A percentile compares a stretch with the other conserved stretches of the same genome.
These are phyloP conservation scores for Syncephalastrum monosporum DNA, from an alignment of 371 early-diverging fungal species.

Conservation along the genomic window DNA sequence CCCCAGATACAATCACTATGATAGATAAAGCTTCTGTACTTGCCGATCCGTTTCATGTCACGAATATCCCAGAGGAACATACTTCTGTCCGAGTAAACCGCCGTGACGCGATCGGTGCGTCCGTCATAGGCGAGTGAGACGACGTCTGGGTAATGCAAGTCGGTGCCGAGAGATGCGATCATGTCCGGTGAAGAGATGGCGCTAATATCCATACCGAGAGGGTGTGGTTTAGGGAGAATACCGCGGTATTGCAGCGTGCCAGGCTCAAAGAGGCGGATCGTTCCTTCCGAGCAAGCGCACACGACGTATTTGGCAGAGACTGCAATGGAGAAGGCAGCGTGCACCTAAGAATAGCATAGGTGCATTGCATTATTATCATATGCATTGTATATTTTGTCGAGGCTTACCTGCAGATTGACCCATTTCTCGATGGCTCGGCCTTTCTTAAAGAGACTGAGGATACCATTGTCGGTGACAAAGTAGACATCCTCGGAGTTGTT, in stretches of 20 bases:
- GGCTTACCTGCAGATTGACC: constrained; percentile 71
- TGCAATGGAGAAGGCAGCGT: constrained; percentile 64
- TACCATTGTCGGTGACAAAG: constrained; percentile 67
- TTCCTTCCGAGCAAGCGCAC: constrained; percentile 76
- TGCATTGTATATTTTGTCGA: no score
- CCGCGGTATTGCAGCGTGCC: constrained; percentile 66
- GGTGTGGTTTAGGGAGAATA: constrained; percentile 74
- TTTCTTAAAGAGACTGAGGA: constrained; percentile 68
- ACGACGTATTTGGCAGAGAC: constrained; percentile 61
- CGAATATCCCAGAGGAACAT: constrained; percentile 75
- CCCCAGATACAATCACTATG: constrained; percentile 89
- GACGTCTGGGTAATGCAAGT: constrained; percentile 59
- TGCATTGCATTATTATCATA: neutral
- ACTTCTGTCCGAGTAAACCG: constrained; percentile 74
- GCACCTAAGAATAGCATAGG: constrained; percentile 35
- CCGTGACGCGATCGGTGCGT: constrained; percentile 44
- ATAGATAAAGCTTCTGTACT: constrained; percentile 65
- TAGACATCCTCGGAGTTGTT: constrained; percentile 53
- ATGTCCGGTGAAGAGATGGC: constrained; percentile 35
- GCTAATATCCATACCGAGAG: constrained; percentile 65
- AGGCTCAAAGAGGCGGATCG: constrained; percentile 74
- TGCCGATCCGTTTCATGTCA: constrained; percentile 62
- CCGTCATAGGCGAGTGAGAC: constrained; percentile 55
- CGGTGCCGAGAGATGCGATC: constrained; percentile 18
- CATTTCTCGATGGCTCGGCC: constrained; percentile 72